Evolutionary conservation across 306 rosid species (phyloP), one percentile per base, ranked within the genome.

Genomic region (Comarum palustre): DNA sequence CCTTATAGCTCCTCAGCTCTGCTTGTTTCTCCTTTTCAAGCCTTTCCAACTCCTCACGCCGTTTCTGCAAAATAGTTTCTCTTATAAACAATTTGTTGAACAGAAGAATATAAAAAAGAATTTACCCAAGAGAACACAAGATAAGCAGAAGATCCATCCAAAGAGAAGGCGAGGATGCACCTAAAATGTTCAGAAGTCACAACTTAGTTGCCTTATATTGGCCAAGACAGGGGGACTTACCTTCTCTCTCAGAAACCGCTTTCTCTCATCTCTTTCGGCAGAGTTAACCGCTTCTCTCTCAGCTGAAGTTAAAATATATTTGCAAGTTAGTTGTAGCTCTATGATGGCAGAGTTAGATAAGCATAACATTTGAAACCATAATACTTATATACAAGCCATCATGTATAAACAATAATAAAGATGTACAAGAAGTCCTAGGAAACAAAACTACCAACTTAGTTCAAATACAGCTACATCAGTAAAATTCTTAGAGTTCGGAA

Each of bases 221-320:
- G 52, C 24, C 19, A 47, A 13, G 32, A 41, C 45, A 67, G 27
- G 16, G 34, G 29, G 47, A 84, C 88, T 82, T 77, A 90, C 98
- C 60, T 93, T 93, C 51, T 93, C 97, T 81, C 98, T 86, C 85
- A 90, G 80, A 16, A 75, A 87, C 45, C 73, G 87, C 32, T 93
- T 93, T 75, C 98, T 89, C 86, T 93, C 98, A 12, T 96, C 94
- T 82, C 96, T 82, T 87, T 93, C 98, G 6, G 96, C 97, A 54
- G 97, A 97, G 86, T 84, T 85, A 59, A 93, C 96, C 2, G 97
- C 90, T 85, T 93, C 98, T 48, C 96, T 79, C 80, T 93, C 98
- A 24, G 96, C 98, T 93, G 88, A 86, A 84, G 58, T 68, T 66
- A 39, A 59, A 68, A 34, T 68, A 75, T 59, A 39, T 22, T 25